A percentile compares a stretch with the other conserved stretches of the same genome.
phyloP scores from a whole-genome alignment of 371 early-diverging fungal species.

The Apophysomyces sp. region DNA sequence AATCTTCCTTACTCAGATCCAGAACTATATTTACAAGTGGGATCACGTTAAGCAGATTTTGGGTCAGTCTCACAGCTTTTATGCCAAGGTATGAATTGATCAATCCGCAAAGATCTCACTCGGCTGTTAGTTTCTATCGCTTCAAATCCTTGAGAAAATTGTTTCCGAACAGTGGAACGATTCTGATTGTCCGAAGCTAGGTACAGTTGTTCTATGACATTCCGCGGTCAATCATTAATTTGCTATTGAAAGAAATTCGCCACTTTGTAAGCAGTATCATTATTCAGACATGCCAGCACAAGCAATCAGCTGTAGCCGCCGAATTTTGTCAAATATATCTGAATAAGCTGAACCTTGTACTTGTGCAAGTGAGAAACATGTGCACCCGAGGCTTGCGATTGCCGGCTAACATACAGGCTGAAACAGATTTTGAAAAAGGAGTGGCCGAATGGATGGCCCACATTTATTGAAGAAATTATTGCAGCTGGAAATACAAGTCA shows the following conservation, averaged over 20 bases:
- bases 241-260: slow-evolving; percentile 41
- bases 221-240: too few relatives aligned
- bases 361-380: slow-evolving; percentile 80
- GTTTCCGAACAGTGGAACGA: slow-evolving; percentile 93
- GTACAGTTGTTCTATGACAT: slow-evolving; percentile 31
- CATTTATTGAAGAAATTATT: slow-evolving; percentile 94
- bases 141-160: slow-evolving; percentile 89
- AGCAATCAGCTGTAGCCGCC: slow-evolving; percentile 16
- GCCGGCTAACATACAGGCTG: too few relatives aligned
- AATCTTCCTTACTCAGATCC: slow-evolving; percentile 78
- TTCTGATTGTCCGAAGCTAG: slow-evolving; percentile 80
- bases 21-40: slow-evolving; percentile 94
- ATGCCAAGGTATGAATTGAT: slow-evolving; percentile 71
- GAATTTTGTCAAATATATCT: slow-evolving; percentile 63
- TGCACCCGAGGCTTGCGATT: too few relatives aligned
- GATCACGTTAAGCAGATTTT: slow-evolving; percentile 87
- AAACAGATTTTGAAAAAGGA: slow-evolving; percentile 98
- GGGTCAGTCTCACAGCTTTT: slow-evolving; percentile 65
- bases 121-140: slow-evolving; percentile 79
- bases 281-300: slow-evolving; percentile 39
- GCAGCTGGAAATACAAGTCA: slow-evolving; percentile 79
- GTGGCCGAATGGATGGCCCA: slow-evolving; percentile 98
- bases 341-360: slow-evolving; percentile 82
- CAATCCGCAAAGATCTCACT: neutral
- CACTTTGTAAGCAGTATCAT: slow-evolving; percentile 81